phyloP scores from a whole-genome alignment of 805 yeast species.

The Debaryomyces prosopidis region DNA sequence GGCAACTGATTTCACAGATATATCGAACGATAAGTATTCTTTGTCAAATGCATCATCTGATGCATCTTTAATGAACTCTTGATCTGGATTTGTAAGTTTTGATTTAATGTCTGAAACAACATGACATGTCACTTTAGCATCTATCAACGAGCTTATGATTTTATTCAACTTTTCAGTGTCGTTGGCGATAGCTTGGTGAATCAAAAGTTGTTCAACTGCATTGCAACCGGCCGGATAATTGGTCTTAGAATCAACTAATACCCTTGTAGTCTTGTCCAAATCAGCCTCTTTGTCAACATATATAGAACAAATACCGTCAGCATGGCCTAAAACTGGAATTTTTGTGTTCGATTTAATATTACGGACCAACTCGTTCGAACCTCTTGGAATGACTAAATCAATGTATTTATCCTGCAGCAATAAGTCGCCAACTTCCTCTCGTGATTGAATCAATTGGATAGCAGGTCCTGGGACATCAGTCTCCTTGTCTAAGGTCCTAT shows the following conservation, averaged over 20 bases:
- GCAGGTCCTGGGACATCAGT: slow-evolving; percentile 81
- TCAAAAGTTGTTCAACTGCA: slow-evolving; percentile 84
- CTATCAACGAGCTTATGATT: slow-evolving; percentile 46
- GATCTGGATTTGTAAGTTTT: slow-evolving; percentile 15
- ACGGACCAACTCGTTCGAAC: slow-evolving; percentile 90
- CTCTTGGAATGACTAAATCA: slow-evolving; percentile 96
- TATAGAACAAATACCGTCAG: slow-evolving; percentile 95
- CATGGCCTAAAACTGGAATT: slow-evolving; percentile 97
- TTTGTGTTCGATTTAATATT: slow-evolving; percentile 84
- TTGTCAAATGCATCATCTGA: slow-evolving; percentile 70
- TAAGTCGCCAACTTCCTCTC: slow-evolving; percentile 86
- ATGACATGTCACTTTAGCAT: slow-evolving; percentile 73
- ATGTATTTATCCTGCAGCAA: slow-evolving; percentile 84
- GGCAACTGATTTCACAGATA: slow-evolving; percentile 68
- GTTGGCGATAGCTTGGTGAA: slow-evolving; percentile 48
- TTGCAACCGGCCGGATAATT: slow-evolving; percentile 99
- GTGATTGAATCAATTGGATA: slow-evolving; percentile 81
- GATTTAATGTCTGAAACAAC: slow-evolving; percentile 53
- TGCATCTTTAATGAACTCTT: slow-evolving; percentile 45
- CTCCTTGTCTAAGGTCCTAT: slow-evolving; percentile 50
- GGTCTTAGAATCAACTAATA: slow-evolving; percentile 85
- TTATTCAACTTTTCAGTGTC: slow-evolving; percentile 18
- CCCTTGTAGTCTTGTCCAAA: slow-evolving; percentile 68
- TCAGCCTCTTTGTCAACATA: slow-evolving; percentile 81
- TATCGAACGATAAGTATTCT: slow-evolving; percentile 81